Evolutionary conservation across 441 rosid genomes (phyloP).

Genomic region (Erodium chrysanthum): DNA sequence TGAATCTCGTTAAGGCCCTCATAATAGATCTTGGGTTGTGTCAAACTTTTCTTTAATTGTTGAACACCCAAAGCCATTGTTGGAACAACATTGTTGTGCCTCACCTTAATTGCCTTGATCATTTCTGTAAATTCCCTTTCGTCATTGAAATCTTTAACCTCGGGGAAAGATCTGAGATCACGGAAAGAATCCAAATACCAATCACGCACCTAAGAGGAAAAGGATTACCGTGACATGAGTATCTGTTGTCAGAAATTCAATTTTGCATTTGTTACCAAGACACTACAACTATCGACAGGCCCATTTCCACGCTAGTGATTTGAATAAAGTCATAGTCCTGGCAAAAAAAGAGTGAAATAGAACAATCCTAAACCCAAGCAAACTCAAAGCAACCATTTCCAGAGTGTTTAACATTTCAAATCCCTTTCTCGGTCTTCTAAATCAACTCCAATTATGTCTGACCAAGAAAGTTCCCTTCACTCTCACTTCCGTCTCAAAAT

Average conservation of each 20-base stretch:
- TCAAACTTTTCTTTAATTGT: constrained; percentile 73
- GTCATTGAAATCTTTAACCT: constrained; percentile 48
- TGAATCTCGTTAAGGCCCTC: constrained; percentile 81
- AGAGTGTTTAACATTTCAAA: too few relatives aligned
- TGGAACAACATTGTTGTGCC: constrained; percentile 95
- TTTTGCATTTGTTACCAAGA: not conserved
- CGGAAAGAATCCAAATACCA: constrained; percentile 97
- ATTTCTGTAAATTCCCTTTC: constrained; percentile 76
- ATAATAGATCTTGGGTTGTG: constrained; percentile 30
- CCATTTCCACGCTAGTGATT: not conserved
- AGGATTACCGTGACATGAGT: constrained; percentile 8
- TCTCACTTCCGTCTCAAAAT: too few relatives aligned
- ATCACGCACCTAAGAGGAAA: constrained; percentile 61
- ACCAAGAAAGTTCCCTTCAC: too few relatives aligned
- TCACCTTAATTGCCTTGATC: constrained; percentile 91
- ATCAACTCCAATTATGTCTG: too few relatives aligned
- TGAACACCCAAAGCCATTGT: constrained; percentile 93
- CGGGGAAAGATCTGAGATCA: constrained; percentile 74
- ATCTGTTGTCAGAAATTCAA: not conserved
- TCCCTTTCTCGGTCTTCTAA: too few relatives aligned
- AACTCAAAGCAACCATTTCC: too few relatives aligned
- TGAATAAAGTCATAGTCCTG: too few relatives aligned
- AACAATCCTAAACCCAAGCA: too few relatives aligned
- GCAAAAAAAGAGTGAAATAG: too few relatives aligned
- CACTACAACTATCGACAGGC: not conserved